Conservation (phyloP, 139 green algal species). For the Picochlorum sp. region DNA sequence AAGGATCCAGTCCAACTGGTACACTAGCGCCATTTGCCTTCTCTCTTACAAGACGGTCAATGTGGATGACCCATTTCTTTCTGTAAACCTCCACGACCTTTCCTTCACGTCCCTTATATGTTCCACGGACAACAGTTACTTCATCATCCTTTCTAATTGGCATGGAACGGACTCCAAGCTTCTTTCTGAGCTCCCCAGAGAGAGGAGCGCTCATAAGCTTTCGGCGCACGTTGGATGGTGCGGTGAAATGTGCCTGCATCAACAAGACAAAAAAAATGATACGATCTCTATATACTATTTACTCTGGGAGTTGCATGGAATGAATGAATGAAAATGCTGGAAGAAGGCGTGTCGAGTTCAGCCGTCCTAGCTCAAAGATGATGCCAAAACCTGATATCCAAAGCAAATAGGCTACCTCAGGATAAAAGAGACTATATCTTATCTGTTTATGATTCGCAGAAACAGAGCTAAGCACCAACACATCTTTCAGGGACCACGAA, state of each 20-base stretch:
- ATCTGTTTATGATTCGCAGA: too few relatives aligned
- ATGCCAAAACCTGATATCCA: too few relatives aligned
- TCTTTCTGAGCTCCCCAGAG: slow-evolving; percentile 81
- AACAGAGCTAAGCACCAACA: too few relatives aligned
- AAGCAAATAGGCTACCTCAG: too few relatives aligned
- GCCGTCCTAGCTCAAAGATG: too few relatives aligned
- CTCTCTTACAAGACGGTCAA: slow-evolving; percentile 95
- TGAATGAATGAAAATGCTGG: neutral
- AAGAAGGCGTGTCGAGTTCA: too few relatives aligned
- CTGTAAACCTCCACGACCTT: slow-evolving; percentile 76
- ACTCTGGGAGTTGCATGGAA: neutral
- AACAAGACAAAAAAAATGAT: slow-evolving; percentile 5
- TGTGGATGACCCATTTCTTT: slow-evolving; percentile 99
- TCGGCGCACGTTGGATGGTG: slow-evolving; percentile 73
- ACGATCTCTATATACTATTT: neutral
- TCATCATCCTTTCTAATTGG: slow-evolving; percentile 99
- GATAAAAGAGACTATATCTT: too few relatives aligned
- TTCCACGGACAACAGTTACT: slow-evolving; percentile 90
- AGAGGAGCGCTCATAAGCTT: slow-evolving; percentile 95
- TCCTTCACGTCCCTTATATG: slow-evolving; percentile 72
- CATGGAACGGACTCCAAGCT: slow-evolving; percentile 84
- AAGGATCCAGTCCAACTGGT: slow-evolving; percentile 92
- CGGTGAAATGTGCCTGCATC: slow-evolving; percentile 91
- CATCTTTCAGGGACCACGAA: too few relatives aligned
- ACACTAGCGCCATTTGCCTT: slow-evolving; percentile 98